Base-by-base conservation (phyloP, 75 land plant genomes). In the Ceratopteris richardii region DNA sequence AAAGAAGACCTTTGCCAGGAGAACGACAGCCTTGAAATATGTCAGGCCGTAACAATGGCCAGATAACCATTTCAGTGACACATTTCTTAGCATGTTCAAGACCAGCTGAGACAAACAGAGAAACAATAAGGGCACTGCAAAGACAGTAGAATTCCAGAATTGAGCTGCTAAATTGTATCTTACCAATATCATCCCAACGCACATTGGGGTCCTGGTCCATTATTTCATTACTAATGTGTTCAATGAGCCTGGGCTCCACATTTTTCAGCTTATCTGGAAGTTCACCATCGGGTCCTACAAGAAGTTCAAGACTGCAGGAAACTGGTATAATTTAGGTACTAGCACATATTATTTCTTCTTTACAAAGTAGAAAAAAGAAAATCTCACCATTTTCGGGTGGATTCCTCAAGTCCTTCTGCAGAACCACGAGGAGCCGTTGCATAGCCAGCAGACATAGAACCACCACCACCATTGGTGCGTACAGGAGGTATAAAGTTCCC, bases 71-170 rank as follows among this genome's bases (percentile, higher is more conserved):
- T 64, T 94, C 98, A 19, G 83, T 90, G 44, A 94, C 98, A 66
- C 96, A 89, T 55, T 94, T 90, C 69, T 94, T 94, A 18, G 98
- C 98, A 86, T 94, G 98, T 74, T 90, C 98, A 60, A 94, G 63
- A 29, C 98, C 98, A 83, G 96, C 98, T 94, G 54, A 61, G 77
- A 7, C 18, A 67, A 22, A n/a, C n/a, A 17, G 23, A 6, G 18
- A 18, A 51, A 51, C 11, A 51, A 9, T 51, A 12, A 9, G 9
- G 42, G 42, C 14, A 14, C 9, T 40, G n/a, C n/a, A n/a, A n/a
- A n/a, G n/a, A n/a, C n/a, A n/a, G n/a, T n/a, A n/a, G n/a, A n/a
- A n/a, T n/a, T n/a, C n/a, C n/a, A n/a, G n/a, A n/a, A n/a, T n/a
- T n/a, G n/a, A n/a, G 42, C n/a, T n/a, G n/a, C n/a, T n/a, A 14